Base-by-base conservation (phyloP, 768 basidiomycete genomes). In the Leccinum disarticulatum region DNA sequence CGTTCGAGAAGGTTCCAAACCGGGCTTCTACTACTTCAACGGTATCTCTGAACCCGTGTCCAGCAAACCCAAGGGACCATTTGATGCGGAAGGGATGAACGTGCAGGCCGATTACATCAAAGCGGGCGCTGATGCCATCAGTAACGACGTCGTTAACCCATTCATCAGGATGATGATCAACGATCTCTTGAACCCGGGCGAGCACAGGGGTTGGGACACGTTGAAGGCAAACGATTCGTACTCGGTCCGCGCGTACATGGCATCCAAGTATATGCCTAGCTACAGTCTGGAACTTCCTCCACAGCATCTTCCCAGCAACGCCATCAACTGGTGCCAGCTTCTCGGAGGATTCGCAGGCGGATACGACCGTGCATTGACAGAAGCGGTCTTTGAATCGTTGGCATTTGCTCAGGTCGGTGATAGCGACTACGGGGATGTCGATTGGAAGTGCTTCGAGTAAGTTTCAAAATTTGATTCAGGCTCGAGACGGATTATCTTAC, bases 361-460 rank as follows among this genome's bases (percentile, higher is more conserved):
- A 59, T 79, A 72, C 61, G 74, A 79, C 57, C 67, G 68, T 0
- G 69, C 69, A 17, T 63, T 79, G 41, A 61, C 73, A 1, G 77
- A 79, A 62, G 61, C 67, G 0, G 70, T 79, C n/a, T 60, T 79
- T 19, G 69, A 61, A 5, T 55, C 64, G 5, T 33, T 77, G 22
- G 67, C 66, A 3, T 76, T 76, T 28, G 66, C 61, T 35, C 33
- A 50, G 1, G 36, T 56, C 0, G 52, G 46, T 3, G 13, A 28
- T 5, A 57, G 2, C 6, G 7, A 58, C 38, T 65, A 43, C 4
- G 64, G 61, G 7, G 58, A 63, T 0, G 64, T 70, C 6, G 63
- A 69, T 4, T 70, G 69, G 69, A 66, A 64, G 35, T 76, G 71
- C 46, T 69, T 76, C 47, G 64, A 70, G 73, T 76, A 46, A 54